Evolutionary conservation across 305 asterid species (phyloP), one percentile per base, ranked within the genome.

Genomic region (Fraxinus ornus): DNA sequence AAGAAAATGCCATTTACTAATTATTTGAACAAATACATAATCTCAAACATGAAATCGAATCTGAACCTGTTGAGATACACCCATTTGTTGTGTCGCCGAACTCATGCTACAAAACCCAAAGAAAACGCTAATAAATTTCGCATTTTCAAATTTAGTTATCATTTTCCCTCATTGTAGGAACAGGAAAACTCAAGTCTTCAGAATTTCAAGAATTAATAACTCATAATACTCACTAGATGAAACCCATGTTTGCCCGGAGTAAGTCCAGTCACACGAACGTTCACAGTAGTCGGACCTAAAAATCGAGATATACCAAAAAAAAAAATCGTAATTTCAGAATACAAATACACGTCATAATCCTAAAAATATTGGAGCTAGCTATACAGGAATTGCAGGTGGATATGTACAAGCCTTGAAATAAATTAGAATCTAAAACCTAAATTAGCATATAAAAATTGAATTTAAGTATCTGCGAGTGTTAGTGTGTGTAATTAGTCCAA

Each of bases 81-180:
- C 99, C 98, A 85, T 96, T 96, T 70, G 98, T 92, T 55, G 99
- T 94, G 89, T 96, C 98, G 78, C 99, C 98, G 77, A 21, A 94
- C 85, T 96, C 95, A 76, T 96, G 99, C 99, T 96, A 87, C 86
- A 86, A 83, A 73, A 71, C 78, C 49, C 76, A 81, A 79, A 80
- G 3, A 52, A 57, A 74, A 77, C 47, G 49, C 2, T 44, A 64
- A 33, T 81, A 22, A 77, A 57, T 77, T 71, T 70, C 84, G 57
- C 4, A 83, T 52, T 22, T 52, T 70, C 17, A 33, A 2, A 52
- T 36, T 15, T 21, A 81, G 75, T 15, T 33, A 0, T 3, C 47
- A 24, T 32, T 70, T 21, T 71, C 7, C 24, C 72, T 79, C 66
- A 68, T 66, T 76, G 47, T 66, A 21, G 79, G 17, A 73, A 39